Conservation (phyloP, 2,329 filamentous ascomycete genomes). For the Chaetomium globosum region DNA sequence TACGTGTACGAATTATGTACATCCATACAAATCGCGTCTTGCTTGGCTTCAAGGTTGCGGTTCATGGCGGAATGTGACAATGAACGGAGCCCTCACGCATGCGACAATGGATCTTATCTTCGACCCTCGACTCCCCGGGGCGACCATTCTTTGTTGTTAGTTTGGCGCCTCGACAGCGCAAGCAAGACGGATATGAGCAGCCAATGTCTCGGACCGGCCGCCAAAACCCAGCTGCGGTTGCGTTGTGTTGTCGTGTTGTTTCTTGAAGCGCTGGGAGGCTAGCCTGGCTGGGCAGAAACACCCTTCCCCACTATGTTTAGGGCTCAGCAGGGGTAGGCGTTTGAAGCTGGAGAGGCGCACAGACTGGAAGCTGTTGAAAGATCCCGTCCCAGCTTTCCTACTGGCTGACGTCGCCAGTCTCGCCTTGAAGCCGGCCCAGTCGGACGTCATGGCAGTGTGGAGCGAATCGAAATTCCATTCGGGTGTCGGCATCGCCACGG, state of each 20-base stretch:
- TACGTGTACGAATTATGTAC: background rate
- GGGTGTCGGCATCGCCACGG: background rate
- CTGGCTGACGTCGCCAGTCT: background rate
- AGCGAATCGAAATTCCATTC: constrained; percentile 9
- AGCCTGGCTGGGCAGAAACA: background rate
- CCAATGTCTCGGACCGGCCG: constrained; percentile 22
- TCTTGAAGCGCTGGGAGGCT: background rate
- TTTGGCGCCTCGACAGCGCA: background rate
- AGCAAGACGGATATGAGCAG: constrained; percentile 10
- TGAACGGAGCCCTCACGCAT: background rate
- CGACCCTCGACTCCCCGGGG: background rate
- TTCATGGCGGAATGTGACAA: constrained; percentile 6
- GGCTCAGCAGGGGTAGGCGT: constrained; percentile 22
- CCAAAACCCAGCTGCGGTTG: background rate
- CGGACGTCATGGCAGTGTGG: constrained; percentile 17
- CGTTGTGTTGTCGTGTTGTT: background rate
- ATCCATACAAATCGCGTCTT: background rate
- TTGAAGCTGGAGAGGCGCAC: constrained; percentile 24
- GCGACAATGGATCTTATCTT: background rate
- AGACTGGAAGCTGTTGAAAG: constrained; percentile 29
- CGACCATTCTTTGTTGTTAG: background rate
- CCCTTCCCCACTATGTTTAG: constrained; percentile 12
- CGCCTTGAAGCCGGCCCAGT: background rate
- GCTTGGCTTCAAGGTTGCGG: background rate
- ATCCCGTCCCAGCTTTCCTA: constrained; percentile 25